These are phyloP conservation scores for Cochlearia excelsa DNA, from an alignment of 345 rosid genomes.

Conservation along the genomic window DNA sequence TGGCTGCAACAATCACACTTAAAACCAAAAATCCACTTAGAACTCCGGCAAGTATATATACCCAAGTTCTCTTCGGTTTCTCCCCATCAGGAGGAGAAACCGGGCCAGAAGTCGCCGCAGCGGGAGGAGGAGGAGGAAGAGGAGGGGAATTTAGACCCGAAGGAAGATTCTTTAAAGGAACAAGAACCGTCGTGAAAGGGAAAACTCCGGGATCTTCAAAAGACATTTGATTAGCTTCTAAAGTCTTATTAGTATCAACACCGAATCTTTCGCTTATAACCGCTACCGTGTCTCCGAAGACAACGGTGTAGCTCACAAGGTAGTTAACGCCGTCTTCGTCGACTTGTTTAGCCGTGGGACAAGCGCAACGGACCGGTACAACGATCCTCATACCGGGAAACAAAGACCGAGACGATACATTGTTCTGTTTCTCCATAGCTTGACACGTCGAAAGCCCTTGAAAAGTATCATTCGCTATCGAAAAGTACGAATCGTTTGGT, in stretches of 20 bases:
- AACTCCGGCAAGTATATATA: conserved; percentile 49
- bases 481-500: conserved; percentile 21
- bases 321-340: conserved; percentile 37
- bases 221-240: conserved; percentile 43
- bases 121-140: conserved; percentile 24
- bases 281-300: conserved; percentile 31
- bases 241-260: conserved; percentile 32
- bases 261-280: conserved; percentile 43
- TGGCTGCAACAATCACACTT: conserved; percentile 22
- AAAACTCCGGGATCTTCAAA: conserved; percentile 25
- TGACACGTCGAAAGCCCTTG: conserved; percentile 85
- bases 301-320: conserved; percentile 46
- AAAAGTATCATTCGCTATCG: conserved; percentile 53
- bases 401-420: conserved; percentile 24
- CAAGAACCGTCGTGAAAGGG: conserved; percentile 52
- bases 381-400: conserved; percentile 36
- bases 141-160: conserved; percentile 36
- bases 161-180: conserved; percentile 50
- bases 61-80: conserved; percentile 51
- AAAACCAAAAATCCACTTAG: conserved; percentile 46
- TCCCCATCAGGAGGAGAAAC: conserved; percentile 31
- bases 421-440: conserved; percentile 49
- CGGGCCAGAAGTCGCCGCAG: conserved; percentile 24
- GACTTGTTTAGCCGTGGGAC: conserved; percentile 58
- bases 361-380: conserved; percentile 63